Base-by-base conservation (phyloP, 2,329 filamentous ascomycete species). In the Alternaria infectoria region DNA sequence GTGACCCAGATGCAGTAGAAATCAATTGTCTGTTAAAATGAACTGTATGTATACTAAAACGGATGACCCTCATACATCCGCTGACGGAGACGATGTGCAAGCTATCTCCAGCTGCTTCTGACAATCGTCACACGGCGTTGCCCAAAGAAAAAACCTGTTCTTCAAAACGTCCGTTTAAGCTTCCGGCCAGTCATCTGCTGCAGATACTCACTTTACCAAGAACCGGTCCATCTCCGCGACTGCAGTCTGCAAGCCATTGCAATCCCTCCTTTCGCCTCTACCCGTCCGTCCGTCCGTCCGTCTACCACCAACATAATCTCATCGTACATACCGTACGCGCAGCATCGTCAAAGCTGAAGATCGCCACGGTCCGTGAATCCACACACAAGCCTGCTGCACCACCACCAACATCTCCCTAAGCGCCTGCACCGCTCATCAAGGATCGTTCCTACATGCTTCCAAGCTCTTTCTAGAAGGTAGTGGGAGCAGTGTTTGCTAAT, bases 161-260 rank as follows among this genome's bases (percentile, higher is more conserved):
- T 52, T 9, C 26, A 15, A 26, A 21, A 58, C 54, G 54, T 61
- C 54, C 9, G 28, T 46, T 46, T 46, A 61, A 61, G 54, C 59
- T 61, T 58, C 28, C 52, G n/a, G 43, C 21, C 46, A 13, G 56
- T 40, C 19, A 19, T 28, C 49, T 52, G 13, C 49, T 36, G 15
- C 30, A 10, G n/a, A 40, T 25, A 15, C 30, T 40, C 49, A 43
- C 58, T 60, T 56, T 19, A 43, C 56, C 60, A 44, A 54, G 44
- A 59, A 62, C n/a, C 49, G 55, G 12, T 28, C 25, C 30, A 55
- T 62, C 32, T 62, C 60, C 49, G 60, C 44, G 43, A 49, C 13
- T 59, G 56, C 56, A 62, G 60, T 45, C 56, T 55, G 56, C 60
- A 62, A 55, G 36, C 49, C 56, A 43, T 59, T 8, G 54, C 15